Evolutionary conservation across 495 filamentous ascomycete species (phyloP), one percentile per base, ranked within the genome.

Genomic region (Cryomyces minteri): DNA sequence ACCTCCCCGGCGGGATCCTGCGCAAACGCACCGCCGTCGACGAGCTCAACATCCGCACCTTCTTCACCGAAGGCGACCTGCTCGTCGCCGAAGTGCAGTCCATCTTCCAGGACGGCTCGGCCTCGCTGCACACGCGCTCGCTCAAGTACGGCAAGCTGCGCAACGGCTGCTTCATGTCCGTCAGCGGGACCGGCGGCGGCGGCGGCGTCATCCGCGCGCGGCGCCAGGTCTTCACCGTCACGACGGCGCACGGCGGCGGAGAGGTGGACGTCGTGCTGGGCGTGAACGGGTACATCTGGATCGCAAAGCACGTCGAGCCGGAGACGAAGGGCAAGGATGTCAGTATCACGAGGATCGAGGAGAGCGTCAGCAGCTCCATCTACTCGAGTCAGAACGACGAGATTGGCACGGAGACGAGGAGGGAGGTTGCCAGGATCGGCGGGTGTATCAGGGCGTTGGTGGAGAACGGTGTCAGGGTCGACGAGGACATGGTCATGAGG

Each of bases 261-360:
- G 74, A 81, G 32, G 72, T 98, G 14, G 85, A 94, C 58, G 75
- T 96, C 8, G 70, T 94, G 31, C 66, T 96, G 5, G 90, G 90
- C 0, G 88, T 98, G 9, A 98, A 98, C 56, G 90, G 90, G 5
- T 95, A 85, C 54, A 83, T 96, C 44, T 95, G 83, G 80, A 86
- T 98, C 51, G 75, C 78, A 53, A 87, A 84, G 66, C 81, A 86
- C 52, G 63, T 59, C 5, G 64, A 66, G n/a, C 59, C 75, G 1
- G 69, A 77, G 38, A 65, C 65, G 5, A 68, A 67, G 9, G 63
- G 63, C 11, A 66, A 70, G 46, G 68, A 63, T 30, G 68, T 77
- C 7, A 69, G 70, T 2, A 84, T 93, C 50, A 92, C 80, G 29
- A 72, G 82, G 43, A 65, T 94, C 54, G 88, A 95, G 59, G 90